Evolutionary conservation across 148 eudicot species (phyloP), one percentile per base, ranked within the genome.

Genomic region (Fagopyrum tataricum): DNA sequence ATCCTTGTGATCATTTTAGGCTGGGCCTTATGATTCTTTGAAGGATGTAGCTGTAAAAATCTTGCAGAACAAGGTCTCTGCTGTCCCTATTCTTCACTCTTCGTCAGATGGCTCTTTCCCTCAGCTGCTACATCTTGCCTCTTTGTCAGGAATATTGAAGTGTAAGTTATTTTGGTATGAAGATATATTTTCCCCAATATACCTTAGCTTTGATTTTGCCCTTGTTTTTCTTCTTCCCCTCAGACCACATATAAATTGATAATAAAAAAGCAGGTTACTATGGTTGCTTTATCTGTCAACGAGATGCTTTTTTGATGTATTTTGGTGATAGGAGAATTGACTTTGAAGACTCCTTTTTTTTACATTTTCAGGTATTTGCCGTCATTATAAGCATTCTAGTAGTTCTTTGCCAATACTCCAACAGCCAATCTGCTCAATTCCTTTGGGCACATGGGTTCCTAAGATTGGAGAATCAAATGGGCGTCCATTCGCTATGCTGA

Each of bases 391-490:
- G 73, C 90, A 93, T 80, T 87, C 94, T 15, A 84, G 90, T 55
- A 77, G 87, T 71, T 81, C 96, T 72, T 81, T 93, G 86, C 96
- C 98, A 18, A 86, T 93, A 79, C 96, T 93, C 83, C 92, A 90
- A 75, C 89, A 83, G 73, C 96, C 98, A 66, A 93, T 93, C 43
- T 82, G 83, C 81, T 78, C 89, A 51, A 84, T 93, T 83, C 93
- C 89, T 82, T 53, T 93, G 81, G 98, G 98, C 70, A 90, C 96
- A 17, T 89, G 98, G 98, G 98, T 90, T 80, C 96, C 98, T 3
- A 89, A 87, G 81, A 87, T 89, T 73, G 94, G 98, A 59, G 96
- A 90, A 59, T 71, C 98, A 48, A 89, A 77, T 79, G 81, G 81
- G 72, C 82, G 53, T 41, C 90, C 91, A 52, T 83, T 93, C 75